phyloP scores from a whole-genome alignment of 805 yeast species.

The Barnettozyma siamensis region DNA sequence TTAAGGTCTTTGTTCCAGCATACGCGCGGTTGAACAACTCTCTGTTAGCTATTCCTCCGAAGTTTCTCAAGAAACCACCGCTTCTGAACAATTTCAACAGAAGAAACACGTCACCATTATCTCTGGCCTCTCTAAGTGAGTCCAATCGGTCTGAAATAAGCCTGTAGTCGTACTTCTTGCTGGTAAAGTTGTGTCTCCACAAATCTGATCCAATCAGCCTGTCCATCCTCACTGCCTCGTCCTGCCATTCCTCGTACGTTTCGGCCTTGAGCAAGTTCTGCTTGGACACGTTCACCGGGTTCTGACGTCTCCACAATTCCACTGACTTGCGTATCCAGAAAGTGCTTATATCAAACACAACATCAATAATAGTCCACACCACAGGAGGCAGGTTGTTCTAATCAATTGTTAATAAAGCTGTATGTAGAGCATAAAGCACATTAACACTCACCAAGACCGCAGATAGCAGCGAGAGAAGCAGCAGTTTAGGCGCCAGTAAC shows the following conservation, averaged over 20 bases:
- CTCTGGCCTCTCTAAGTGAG: conserved; percentile 55
- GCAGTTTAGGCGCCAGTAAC: conserved; percentile 11
- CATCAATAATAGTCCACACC: conserved; percentile 35
- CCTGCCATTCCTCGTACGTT: conserved; percentile 68
- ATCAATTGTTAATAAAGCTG: background rate
- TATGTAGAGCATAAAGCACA: background rate
- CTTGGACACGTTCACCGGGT: conserved; percentile 42
- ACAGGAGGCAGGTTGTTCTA: conserved; percentile 37
- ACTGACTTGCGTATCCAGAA: conserved; percentile 34
- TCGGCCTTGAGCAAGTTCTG: conserved; percentile 45
- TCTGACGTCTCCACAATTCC: conserved; percentile 28
- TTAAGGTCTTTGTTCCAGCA: conserved; percentile 81
- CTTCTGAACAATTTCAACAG: conserved; percentile 64
- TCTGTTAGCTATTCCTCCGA: conserved; percentile 84
- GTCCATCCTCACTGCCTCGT: conserved; percentile 43
- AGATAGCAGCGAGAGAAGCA: conserved; percentile 14
- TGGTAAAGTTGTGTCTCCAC: conserved; percentile 81
- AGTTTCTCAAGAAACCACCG: conserved; percentile 79
- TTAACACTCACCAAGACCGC: conserved; percentile 14
- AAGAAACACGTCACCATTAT: conserved; percentile 44
- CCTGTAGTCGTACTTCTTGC: conserved; percentile 76
- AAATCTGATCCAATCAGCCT: conserved; percentile 46
- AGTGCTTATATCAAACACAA: conserved; percentile 35
- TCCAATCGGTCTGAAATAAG: conserved; percentile 72
- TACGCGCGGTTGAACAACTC: conserved; percentile 75